Evolutionary conservation across 2,329 filamentous ascomycete species (phyloP), one percentile per base, ranked within the genome.

Genomic region (Paraphaeosphaeria sporulosa): DNA sequence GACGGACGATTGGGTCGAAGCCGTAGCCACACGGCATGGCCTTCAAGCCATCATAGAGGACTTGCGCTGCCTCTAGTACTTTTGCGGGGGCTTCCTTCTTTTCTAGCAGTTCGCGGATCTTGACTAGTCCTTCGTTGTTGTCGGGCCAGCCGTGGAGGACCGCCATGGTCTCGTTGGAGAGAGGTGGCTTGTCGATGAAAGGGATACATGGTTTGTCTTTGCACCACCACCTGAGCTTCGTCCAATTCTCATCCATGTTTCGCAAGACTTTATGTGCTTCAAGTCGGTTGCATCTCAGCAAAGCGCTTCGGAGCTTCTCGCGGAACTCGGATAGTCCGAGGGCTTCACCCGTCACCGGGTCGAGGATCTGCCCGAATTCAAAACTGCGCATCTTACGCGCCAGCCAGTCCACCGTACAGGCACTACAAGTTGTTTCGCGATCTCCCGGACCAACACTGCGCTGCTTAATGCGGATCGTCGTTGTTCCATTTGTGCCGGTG

Each of bases 341-440:
- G 1, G 49, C 34, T 30, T 59, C 36, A 2, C 56, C 51, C n/a
- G 55, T 49, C 19, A 13, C 19, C 2, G 58, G 53, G 17, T 63
- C 43, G 8, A 61, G 27, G 3, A 63, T 58, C 50, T 52, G 25
- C 9, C 63, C 63, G 34, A 60, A 59, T 27, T 61, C 54, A 27
- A 65, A 63, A 32, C 58, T 59, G 7, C 50, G 23, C 58, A 60
- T 61, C 30, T 63, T 65, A 30, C 61, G 57, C 36, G 57, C 58
- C 19, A 65, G 32, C 60, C 59, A 65, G 23, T 63, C 53, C 9
- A 55, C 9, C 13, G 57, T 58, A 43, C 63, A 65, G 19, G n/a
- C 50, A 4, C 40, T 43, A 23, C 63, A 65, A 4, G 63, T 46
- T 3, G 63, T 65, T 21, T 59, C 61, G 17, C 56, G 44, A 8